phyloP scores from a whole-genome alignment of 2,329 filamentous ascomycete genomes.

The Cordyceps cateniannulata region DNA sequence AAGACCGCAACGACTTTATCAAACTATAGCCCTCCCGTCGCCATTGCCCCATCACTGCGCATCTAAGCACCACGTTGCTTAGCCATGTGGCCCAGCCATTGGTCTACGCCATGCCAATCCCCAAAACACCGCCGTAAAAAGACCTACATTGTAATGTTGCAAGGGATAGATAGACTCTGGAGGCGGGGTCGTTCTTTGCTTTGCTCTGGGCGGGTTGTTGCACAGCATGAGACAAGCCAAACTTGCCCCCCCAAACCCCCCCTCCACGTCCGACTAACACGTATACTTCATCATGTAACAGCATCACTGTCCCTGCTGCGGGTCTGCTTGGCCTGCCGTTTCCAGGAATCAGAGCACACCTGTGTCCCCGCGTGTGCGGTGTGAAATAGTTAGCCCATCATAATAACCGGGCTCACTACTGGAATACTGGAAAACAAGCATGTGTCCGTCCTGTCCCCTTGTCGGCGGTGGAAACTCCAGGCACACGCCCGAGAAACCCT shows the following conservation, averaged over 20 bases:
- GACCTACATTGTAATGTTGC: neutral
- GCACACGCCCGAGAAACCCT: conserved; percentile 7
- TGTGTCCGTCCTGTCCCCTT: conserved; percentile 1
- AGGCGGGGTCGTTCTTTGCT: neutral
- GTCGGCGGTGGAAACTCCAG: conserved; percentile 13
- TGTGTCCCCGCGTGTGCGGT: neutral
- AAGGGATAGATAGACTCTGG: neutral
- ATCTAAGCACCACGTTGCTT: conserved; percentile 18
- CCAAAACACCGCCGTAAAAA: neutral
- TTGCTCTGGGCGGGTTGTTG: neutral
- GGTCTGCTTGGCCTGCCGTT: neutral
- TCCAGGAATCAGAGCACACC: neutral
- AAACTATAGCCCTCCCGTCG: neutral
- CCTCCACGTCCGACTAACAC: neutral
- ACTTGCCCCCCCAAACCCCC: neutral
- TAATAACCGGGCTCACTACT: neutral
- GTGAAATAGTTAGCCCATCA: neutral
- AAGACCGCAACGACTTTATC: neutral
- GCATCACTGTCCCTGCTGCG: neutral
- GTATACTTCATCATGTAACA: neutral
- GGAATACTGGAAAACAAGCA: neutral
- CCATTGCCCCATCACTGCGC: conserved; percentile 7
- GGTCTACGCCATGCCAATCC: conserved; percentile 23
- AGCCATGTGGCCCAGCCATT: conserved; percentile 38
- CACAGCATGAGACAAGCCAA: neutral